These are phyloP conservation scores for Sphaerulina populicola DNA, from an alignment of 2,329 filamentous ascomycete genomes.

Conservation along the genomic window DNA sequence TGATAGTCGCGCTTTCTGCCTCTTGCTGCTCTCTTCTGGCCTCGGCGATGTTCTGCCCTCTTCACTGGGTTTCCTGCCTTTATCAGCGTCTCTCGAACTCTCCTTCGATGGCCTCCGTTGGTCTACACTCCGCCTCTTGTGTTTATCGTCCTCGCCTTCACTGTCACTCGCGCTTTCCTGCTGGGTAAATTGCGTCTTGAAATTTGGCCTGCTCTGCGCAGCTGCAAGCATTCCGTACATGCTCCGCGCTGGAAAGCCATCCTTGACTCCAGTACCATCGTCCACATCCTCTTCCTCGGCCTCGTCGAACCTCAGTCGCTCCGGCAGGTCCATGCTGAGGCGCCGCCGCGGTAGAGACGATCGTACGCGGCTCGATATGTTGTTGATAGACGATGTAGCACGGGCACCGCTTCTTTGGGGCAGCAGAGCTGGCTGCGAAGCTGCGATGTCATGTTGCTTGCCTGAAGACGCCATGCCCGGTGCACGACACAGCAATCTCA, in stretches of 20 bases:
- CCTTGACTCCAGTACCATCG: slow-evolving; percentile 21
- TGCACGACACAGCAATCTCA: neutral
- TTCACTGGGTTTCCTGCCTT: slow-evolving; percentile 1
- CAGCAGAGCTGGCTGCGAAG: slow-evolving; percentile 5
- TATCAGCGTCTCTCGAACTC: neutral
- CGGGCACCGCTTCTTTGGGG: slow-evolving; percentile 6
- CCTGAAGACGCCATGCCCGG: slow-evolving; percentile 7
- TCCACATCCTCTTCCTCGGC: slow-evolving; percentile 18
- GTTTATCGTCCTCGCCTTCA: slow-evolving; percentile 22
- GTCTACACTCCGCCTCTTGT: slow-evolving; percentile 8
- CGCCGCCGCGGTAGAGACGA: slow-evolving; percentile 1
- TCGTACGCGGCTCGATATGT: slow-evolving; percentile 3
- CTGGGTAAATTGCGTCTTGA: slow-evolving; percentile 47
- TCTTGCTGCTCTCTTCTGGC: slow-evolving; percentile 4
- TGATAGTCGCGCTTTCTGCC: slow-evolving; percentile 52
- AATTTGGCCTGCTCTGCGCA: slow-evolving; percentile 72
- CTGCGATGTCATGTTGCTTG: slow-evolving; percentile 10
- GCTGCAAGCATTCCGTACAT: slow-evolving; percentile 89
- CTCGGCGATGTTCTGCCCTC: slow-evolving; percentile 4
- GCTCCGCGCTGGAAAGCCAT: slow-evolving; percentile 76
- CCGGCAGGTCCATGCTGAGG: slow-evolving; percentile 17
- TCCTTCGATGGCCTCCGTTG: slow-evolving; percentile 9
- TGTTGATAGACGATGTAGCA: neutral
- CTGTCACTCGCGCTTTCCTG: slow-evolving; percentile 74
- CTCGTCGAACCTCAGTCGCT: slow-evolving; percentile 14